phyloP scores from a whole-genome alignment of 805 yeast genomes.

The Lachancea meyersii region DNA sequence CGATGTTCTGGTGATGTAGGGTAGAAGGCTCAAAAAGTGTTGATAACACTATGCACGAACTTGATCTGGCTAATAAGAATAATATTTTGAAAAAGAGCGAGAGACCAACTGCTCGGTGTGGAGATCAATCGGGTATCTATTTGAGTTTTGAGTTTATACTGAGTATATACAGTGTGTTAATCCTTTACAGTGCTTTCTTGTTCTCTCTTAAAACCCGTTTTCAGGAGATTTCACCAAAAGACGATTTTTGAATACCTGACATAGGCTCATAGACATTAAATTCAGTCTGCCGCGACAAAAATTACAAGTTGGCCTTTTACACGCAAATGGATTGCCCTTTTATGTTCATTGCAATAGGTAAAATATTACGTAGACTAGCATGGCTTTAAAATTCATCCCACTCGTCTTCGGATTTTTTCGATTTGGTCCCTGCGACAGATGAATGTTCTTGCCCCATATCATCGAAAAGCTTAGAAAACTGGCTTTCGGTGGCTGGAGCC shows the following conservation, averaged over 20 bases:
- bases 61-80: background rate
- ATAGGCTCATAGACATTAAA: no score
- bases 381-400: slow-evolving; percentile 24
- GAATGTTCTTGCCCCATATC: slow-evolving; percentile 30
- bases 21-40: background rate
- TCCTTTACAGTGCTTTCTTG: no score
- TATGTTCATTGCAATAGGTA: background rate
- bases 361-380: background rate
- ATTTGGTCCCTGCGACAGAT: slow-evolving; percentile 1
- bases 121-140: no score
- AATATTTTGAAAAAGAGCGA: background rate
- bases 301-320: no score
- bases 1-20: background rate
- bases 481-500: slow-evolving; percentile 32
- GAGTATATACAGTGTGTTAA: no score
- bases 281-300: no score
- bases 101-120: no score
- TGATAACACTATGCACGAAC: background rate
- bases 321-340: background rate
- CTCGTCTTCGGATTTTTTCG: slow-evolving; percentile 24
- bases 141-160: no score
- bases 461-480: slow-evolving; percentile 43
- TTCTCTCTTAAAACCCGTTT: no score
- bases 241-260: no score
- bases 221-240: no score